Evolutionary conservation across 495 filamentous ascomycete species (phyloP), one percentile per base, ranked within the genome.

Genomic region (Talaromyces nanjingensis): DNA sequence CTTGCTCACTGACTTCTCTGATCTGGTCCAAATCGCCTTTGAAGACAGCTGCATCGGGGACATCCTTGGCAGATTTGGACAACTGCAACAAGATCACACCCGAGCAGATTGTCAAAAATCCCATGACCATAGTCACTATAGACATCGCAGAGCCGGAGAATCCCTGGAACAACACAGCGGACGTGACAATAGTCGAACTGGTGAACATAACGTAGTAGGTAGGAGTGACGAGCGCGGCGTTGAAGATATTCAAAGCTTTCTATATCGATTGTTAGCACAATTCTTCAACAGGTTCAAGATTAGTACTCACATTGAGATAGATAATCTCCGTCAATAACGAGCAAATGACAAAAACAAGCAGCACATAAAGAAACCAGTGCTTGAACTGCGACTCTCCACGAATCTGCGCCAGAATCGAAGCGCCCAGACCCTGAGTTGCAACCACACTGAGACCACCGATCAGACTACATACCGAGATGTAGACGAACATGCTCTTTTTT

Each of bases 181-280:
- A 97, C 7, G 91, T 93, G 64, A 98, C 85, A 66, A 98, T 97
- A 4, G 94, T 98, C 16, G 91, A 86, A 68, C 87, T 94, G 53
- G 94, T 98, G 74, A 98, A 98, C 79, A 91, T 92, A 65, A 98
- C 94, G 71, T 98, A 98, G 76, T 98, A 98, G 4, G 94, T 98
- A 0, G 94, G 94, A 0, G 94, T 98, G 60, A 98, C 94, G 64
- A 98, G 84, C 1, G 94, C 94, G 31, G 94, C 96, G 71, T 98
- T 98, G 81, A 94, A 98, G 55, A 98, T 69, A 72, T 98, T 98
- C 47, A 98, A 83, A 18, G 94, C 94, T 97, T 98, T 98, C 94
- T 98, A 76, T 67, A 67, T 34, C 39, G n/a, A 18, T 11, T 16
- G 67, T 81, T 65, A 81, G 74, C 37, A 61, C 20, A 20, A 3